Evolutionary conservation across 192 early-diverging fungal species (phyloP).

Genomic region (Entophlyctis luteolus): DNA sequence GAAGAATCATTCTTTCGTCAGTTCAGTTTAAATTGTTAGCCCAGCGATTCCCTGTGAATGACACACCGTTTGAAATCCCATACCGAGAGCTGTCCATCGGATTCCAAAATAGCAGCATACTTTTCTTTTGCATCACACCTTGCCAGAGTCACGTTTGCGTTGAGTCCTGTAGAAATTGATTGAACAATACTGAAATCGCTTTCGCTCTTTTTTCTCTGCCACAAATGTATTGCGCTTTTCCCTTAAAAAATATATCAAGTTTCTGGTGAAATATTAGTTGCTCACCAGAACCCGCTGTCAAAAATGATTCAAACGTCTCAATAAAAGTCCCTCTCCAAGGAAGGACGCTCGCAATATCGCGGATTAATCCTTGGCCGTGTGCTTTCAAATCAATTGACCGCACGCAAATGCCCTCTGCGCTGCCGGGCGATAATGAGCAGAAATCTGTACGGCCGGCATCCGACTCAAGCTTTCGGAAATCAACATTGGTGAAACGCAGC

Average conservation of each 20-base stretch:
- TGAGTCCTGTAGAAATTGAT: background rate
- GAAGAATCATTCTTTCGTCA: background rate
- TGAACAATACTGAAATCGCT: slow-evolving; percentile 16
- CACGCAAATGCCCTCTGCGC: background rate
- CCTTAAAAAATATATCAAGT: slow-evolving; percentile 7
- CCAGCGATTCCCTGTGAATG: background rate
- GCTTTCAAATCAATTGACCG: background rate
- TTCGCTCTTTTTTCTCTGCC: slow-evolving; percentile 10
- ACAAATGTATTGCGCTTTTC: slow-evolving; percentile 24
- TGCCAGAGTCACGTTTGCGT: slow-evolving; percentile 11
- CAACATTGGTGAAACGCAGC: slow-evolving; percentile 33
- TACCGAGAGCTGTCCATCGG: slow-evolving; percentile 16
- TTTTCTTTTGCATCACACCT: slow-evolving; percentile 18
- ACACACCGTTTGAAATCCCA: slow-evolving; percentile 32
- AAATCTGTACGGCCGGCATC: slow-evolving; percentile 15
- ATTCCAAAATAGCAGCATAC: slow-evolving; percentile 26
- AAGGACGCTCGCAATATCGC: background rate
- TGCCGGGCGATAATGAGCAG: background rate
- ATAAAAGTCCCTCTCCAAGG: slow-evolving; percentile 3
- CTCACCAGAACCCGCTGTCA: background rate
- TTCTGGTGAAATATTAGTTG: background rate
- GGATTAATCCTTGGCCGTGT: background rate
- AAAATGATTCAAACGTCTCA: background rate
- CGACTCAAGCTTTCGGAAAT: slow-evolving; percentile 14
- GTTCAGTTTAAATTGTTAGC: background rate